phyloP scores from a whole-genome alignment of 805 yeast species.

The Candida coquimbonensis region DNA sequence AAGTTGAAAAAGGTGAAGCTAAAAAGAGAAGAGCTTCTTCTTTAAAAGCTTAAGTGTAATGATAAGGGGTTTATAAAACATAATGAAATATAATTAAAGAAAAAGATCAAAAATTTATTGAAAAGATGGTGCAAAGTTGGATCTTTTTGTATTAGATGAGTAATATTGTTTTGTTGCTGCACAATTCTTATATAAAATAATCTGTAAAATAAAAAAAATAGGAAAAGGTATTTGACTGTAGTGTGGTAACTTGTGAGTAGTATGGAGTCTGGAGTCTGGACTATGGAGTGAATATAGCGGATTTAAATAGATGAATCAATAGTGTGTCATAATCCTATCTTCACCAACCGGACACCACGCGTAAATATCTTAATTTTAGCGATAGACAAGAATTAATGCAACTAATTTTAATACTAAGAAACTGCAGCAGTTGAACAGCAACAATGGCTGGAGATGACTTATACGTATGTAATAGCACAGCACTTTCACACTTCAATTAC shows the following conservation, averaged over 20 bases:
- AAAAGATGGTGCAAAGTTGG: conserved; percentile 2
- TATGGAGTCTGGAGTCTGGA: too few relatives aligned
- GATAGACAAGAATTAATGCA: background rate
- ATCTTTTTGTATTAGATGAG: conserved; percentile 4
- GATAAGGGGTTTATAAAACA: conserved; percentile 20
- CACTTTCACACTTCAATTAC: background rate
- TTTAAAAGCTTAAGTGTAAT: conserved; percentile 62
- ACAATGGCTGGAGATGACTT: conserved; percentile 24
- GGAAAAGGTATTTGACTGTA: background rate
- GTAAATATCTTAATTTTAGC: background rate
- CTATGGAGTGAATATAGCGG: too few relatives aligned
- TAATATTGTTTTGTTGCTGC: conserved; percentile 4
- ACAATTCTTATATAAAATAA: conserved; percentile 2
- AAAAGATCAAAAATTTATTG: background rate
- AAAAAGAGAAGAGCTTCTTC: conserved; percentile 99
- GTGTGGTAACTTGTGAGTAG: background rate
- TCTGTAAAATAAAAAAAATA: conserved; percentile 7
- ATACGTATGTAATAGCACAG: conserved; percentile 10
- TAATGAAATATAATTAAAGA: conserved; percentile 4
- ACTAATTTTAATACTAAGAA: background rate
- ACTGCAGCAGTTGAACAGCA: too few relatives aligned
- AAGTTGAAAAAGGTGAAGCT: conserved; percentile 97
- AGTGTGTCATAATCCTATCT: too few relatives aligned
- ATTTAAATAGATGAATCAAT: too few relatives aligned
- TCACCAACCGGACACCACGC: too few relatives aligned